phyloP scores from a whole-genome alignment of 108 stramenopile genomes.

The Nannochloropsis granulata region DNA sequence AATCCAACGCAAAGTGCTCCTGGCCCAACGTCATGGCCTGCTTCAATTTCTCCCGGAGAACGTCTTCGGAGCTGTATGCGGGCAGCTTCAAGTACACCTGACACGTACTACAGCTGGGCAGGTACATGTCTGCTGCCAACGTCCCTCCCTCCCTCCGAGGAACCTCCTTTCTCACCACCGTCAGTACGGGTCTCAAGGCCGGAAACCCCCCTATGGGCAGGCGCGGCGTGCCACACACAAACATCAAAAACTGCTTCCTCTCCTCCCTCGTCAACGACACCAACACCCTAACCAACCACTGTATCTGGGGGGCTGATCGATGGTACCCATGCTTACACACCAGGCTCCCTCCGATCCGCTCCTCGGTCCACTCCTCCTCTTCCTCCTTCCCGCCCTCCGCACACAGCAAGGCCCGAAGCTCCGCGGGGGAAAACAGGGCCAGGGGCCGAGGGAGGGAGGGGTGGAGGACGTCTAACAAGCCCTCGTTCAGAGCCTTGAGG shows the following conservation, averaged over 20 bases:
- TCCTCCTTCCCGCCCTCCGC: too few relatives aligned
- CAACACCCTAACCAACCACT: background rate
- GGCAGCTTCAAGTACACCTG: slow-evolving; percentile 37
- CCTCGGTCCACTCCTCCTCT: too few relatives aligned
- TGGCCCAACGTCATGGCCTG: slow-evolving; percentile 21
- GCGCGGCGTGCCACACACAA: slow-evolving; percentile 14
- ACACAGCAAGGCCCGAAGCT: too few relatives aligned
- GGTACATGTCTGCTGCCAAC: slow-evolving; percentile 2
- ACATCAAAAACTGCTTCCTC: slow-evolving; percentile 3
- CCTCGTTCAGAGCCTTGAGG: too few relatives aligned
- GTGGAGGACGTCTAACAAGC: too few relatives aligned
- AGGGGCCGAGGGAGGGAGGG: too few relatives aligned
- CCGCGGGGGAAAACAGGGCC: too few relatives aligned
- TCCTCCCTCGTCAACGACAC: background rate
- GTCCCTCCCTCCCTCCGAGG: background rate
- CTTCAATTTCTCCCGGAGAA: slow-evolving; percentile 8
- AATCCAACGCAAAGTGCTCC: slow-evolving; percentile 33
- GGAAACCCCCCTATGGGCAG: slow-evolving; percentile 21
- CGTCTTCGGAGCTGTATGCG: slow-evolving; percentile 13
- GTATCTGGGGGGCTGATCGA: background rate
- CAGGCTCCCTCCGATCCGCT: too few relatives aligned
- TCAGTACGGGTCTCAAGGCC: slow-evolving; percentile 17
- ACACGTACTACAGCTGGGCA: slow-evolving; percentile 29
- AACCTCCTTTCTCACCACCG: slow-evolving; percentile 19
- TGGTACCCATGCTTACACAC: too few relatives aligned